Evolutionary conservation across 2,329 filamentous ascomycete genomes (phyloP), one percentile per base, ranked within the genome.

Genomic region (Alternaria sp.): DNA sequence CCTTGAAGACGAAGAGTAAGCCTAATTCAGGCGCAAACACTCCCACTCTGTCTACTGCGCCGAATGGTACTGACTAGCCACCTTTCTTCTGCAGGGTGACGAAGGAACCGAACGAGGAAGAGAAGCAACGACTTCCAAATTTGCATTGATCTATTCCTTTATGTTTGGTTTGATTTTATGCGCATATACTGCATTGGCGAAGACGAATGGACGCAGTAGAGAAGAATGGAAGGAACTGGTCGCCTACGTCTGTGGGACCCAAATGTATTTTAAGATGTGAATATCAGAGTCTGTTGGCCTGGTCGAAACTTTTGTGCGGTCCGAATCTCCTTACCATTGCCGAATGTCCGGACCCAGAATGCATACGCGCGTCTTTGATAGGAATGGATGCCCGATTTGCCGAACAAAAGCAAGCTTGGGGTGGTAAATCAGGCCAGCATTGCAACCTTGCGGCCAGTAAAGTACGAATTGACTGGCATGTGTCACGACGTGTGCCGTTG

Each of bases 1-100:
- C 89, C 4, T 83, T 92, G 60, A 83, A 82, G 79, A 77, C 78
- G 44, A 84, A 83, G 80, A 78, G 74, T 69, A 65, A 70, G 38
- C 69, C 70, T 20, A 69, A 67, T 28, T 76, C 75, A 12, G 75
- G 73, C n/a, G 64, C 75, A 14, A 66, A 57, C 9, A 75, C 74
- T 25, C 76, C 76, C 25, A 75, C 75, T 10, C 57, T 68, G 27
- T 57, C 62, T 38, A 28, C 53, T 54, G 64, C 63, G 40, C 63
- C 72, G 44, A 79, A 79, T 44, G 77, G 76, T 40, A 70, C 70
- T 58, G 62, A 68, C 50, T 65, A 66, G 44, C 36, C 25, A n/a
- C 22, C n/a, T 51, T 20, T 36, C 18, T 57, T 50, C 27, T 49
- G 27, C 48, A 63, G 51, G 44, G 34, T 60, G 60, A 63, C 30